Conservation (phyloP, 371 early-diverging fungal genomes). For the Mortierella sp. region DNA sequence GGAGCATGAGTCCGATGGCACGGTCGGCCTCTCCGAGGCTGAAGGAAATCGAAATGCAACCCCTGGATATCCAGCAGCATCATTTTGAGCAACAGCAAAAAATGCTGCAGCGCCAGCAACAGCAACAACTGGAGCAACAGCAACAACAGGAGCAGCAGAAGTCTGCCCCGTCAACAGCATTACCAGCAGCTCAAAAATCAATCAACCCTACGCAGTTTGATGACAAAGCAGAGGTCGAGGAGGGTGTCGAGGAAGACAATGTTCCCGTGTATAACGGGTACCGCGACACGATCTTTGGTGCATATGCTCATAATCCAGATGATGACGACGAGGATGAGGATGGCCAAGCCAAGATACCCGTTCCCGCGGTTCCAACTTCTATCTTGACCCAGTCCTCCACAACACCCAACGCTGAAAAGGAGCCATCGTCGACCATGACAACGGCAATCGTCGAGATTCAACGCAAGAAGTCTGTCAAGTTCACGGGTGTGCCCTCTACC, state of each 20-base stretch:
- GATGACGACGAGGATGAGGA: constrained; percentile 38
- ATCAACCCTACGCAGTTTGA: constrained; percentile 44
- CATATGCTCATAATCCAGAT: constrained; percentile 22
- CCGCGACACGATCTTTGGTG: constrained; percentile 54
- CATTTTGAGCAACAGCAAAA: constrained; percentile 39
- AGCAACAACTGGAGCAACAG: constrained; percentile 6
- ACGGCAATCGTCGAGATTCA: constrained; percentile 21
- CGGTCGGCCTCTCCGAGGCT: constrained; percentile 9
- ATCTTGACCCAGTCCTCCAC: not conserved
- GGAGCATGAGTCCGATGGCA: not conserved
- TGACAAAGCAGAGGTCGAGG: constrained; percentile 45
- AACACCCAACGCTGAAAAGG: not conserved
- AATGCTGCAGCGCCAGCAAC: constrained; percentile 35
- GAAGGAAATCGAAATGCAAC: constrained; percentile 46
- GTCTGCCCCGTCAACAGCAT: constrained; percentile 1
- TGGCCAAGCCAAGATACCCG: not conserved
- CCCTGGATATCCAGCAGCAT: constrained; percentile 45
- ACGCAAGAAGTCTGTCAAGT: constrained; percentile 53
- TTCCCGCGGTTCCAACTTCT: constrained; percentile 11
- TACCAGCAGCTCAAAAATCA: constrained; percentile 28
- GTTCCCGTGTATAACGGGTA: constrained; percentile 42
- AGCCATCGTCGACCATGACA: not conserved
- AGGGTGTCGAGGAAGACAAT: constrained; percentile 22
- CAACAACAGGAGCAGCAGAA: not conserved
- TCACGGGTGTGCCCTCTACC: constrained; percentile 32